These are phyloP conservation scores for Raffaelea ambrosiae DNA, from an alignment of 2,329 filamentous ascomycete genomes.

Conservation along the genomic window DNA sequence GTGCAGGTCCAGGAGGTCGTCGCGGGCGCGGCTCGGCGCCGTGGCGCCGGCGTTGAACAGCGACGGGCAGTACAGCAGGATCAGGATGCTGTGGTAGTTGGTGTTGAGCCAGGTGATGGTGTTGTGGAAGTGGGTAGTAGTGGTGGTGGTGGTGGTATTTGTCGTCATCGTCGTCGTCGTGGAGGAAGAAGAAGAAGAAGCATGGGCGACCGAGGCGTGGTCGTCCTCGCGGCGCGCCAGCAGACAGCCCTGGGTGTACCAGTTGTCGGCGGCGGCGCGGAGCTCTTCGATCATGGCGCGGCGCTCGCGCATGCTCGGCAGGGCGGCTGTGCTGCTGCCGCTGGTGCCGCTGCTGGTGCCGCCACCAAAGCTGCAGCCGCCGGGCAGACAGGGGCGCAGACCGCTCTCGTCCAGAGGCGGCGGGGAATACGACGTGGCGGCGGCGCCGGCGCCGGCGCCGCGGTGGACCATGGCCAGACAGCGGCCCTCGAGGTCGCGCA, in stretches of 20 bases:
- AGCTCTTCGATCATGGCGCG: slow-evolving; percentile 24
- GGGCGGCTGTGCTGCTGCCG: no score
- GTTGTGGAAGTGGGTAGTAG: slow-evolving; percentile 36
- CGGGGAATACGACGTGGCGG: neutral
- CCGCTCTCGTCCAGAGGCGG: no score
- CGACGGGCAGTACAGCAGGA: slow-evolving; percentile 33
- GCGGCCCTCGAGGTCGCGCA: slow-evolving; percentile 32
- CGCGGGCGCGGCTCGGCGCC: slow-evolving; percentile 9
- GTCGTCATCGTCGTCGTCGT: no score
- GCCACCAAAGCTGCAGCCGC: no score
- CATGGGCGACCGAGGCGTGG: no score
- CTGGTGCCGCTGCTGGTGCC: no score
- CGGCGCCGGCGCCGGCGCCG: neutral
- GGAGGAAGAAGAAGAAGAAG: no score
- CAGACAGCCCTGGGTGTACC: slow-evolving; percentile 36
- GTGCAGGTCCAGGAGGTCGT: slow-evolving; percentile 24
- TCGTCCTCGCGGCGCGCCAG: slow-evolving; percentile 31
- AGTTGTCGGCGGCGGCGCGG: slow-evolving; percentile 32
- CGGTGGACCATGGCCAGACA: slow-evolving; percentile 26
- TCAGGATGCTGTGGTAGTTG: slow-evolving; percentile 33
- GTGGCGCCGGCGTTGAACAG: slow-evolving; percentile 27
- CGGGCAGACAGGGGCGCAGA: no score
- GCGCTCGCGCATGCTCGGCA: slow-evolving; percentile 19
- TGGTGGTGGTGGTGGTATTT: no score
- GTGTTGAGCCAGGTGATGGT: slow-evolving; percentile 34